These are phyloP conservation scores for Saksenaea oblongispora DNA, from an alignment of 371 early-diverging fungal genomes.

Conservation along the genomic window DNA sequence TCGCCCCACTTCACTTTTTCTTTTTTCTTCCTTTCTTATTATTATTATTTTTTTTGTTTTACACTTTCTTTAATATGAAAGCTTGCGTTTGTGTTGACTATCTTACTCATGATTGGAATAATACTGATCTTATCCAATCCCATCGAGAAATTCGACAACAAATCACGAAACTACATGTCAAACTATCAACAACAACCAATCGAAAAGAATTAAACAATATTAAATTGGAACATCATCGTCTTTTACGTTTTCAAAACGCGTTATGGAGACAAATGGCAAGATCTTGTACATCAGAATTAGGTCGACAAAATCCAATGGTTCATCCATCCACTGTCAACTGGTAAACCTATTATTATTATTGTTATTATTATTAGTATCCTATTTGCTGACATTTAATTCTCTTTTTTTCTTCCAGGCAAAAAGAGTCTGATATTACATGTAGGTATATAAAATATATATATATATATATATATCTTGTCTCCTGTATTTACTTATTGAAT, in stretches of 20 bases:
- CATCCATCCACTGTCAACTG: conserved; percentile 41
- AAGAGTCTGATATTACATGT: conserved; percentile 44
- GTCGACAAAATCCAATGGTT: conserved; percentile 25
- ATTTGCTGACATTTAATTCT: background rate
- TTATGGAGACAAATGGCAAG: conserved; percentile 47
- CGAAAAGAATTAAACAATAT: conserved; percentile 19
- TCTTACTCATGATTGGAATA: conserved; percentile 44
- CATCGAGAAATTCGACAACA: conserved; percentile 32
- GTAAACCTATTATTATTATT: too few species aligned
- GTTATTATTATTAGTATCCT: too few species aligned
- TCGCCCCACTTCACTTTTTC: background rate
- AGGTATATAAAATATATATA: conserved; percentile 5
- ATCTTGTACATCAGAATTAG: conserved; percentile 29
- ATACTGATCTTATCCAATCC: conserved; percentile 32
- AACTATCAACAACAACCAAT: conserved; percentile 4
- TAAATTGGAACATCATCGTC: conserved; percentile 23
- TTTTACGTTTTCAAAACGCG: conserved; percentile 38
- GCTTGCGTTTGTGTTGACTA: conserved; percentile 42
- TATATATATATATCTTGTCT: background rate
- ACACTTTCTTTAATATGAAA: conserved; percentile 23
- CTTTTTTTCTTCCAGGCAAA: conserved; percentile 29
- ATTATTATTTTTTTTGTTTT: conserved; percentile 2
- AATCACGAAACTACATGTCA: conserved; percentile 19
- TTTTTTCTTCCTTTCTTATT: conserved; percentile 10
- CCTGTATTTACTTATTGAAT: background rate